These are phyloP conservation scores for Didymosphaeria variabile DNA, from an alignment of 2,329 filamentous ascomycete genomes.

Conservation along the genomic window DNA sequence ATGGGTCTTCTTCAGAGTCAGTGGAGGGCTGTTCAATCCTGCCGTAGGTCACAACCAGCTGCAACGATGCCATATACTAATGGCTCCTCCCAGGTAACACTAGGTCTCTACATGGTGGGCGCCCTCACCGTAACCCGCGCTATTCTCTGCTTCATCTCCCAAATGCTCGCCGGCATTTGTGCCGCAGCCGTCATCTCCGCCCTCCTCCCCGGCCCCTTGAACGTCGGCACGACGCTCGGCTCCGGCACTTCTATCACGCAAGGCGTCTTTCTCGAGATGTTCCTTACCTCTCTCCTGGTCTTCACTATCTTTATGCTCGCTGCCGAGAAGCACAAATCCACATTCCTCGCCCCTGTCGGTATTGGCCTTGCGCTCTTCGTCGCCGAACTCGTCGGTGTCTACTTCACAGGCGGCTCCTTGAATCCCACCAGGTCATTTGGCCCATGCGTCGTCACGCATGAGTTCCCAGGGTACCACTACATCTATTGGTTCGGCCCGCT, in stretches of 20 bases:
- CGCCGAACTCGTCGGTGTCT: conserved; percentile 59
- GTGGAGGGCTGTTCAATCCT: conserved; percentile 52
- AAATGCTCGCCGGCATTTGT: conserved; percentile 50
- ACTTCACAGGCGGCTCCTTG: conserved; percentile 54
- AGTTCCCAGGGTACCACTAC: conserved; percentile 53
- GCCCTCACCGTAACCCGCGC: conserved; percentile 38
- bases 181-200: conserved; percentile 46
- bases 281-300: conserved; percentile 50
- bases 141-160: conserved; percentile 42
- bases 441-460: conserved; percentile 49
- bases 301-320: conserved; percentile 68
- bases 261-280: conserved; percentile 53
- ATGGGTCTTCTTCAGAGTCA: conserved; percentile 52
- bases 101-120: conserved; percentile 48
- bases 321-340: conserved; percentile 76
- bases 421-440: conserved; percentile 55
- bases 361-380: conserved; percentile 78
- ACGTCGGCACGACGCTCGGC: conserved; percentile 49
- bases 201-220: conserved; percentile 46
- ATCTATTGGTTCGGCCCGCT: conserved; percentile 54
- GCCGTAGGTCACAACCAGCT: conserved; percentile 40
- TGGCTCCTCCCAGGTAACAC: conserved; percentile 38
- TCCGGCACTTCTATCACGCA: conserved; percentile 33
- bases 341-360: conserved; percentile 74
- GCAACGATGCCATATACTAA: neutral